A percentile compares a stretch with the other conserved stretches of the same genome.
Evolutionary conservation across 768 basidiomycete species (phyloP).

Genomic region (Psilocybe sp.): DNA sequence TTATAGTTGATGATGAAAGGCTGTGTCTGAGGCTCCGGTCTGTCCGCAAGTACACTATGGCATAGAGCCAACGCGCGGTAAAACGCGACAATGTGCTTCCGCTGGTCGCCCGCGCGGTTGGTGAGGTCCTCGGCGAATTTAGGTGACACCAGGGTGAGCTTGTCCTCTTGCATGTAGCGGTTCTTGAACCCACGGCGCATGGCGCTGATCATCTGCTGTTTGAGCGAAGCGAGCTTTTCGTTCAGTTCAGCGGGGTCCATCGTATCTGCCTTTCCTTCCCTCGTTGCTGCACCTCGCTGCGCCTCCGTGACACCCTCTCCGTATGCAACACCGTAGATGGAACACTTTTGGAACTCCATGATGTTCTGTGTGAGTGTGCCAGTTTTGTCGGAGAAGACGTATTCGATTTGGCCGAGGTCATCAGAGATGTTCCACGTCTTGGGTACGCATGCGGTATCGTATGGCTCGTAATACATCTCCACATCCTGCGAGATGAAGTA

Average conservation of each 20-base stretch:
- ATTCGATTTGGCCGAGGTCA: conserved; percentile 98
- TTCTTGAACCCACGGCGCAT: conserved; percentile 87
- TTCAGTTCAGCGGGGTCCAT: conserved; percentile 72
- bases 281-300: conserved; percentile 85
- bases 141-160: conserved; percentile 86
- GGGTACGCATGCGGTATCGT: conserved; percentile 86
- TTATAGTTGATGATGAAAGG: conserved; percentile 82
- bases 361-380: conserved; percentile 97
- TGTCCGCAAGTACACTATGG: conserved; percentile 86
- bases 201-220: conserved; percentile 70
- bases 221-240: conserved; percentile 59
- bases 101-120: conserved; percentile 57
- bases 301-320: conserved; percentile 97
- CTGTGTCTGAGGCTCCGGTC: conserved; percentile 54
- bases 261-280: conserved; percentile 68
- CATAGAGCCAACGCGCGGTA: conserved; percentile 95
- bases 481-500: conserved; percentile 95
- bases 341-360: conserved; percentile 98
- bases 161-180: conserved; percentile 75
- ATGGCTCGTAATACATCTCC: conserved; percentile 92
- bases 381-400: conserved; percentile 87
- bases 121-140: conserved; percentile 77
- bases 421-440: conserved; percentile 99
- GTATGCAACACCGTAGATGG: conserved; percentile 78
- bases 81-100: conserved; percentile 71